Percentiles rank a stretch among this genome's conserved stretches.
Conservation (phyloP, 768 basidiomycete species). For the Megacollybia marginata region DNA sequence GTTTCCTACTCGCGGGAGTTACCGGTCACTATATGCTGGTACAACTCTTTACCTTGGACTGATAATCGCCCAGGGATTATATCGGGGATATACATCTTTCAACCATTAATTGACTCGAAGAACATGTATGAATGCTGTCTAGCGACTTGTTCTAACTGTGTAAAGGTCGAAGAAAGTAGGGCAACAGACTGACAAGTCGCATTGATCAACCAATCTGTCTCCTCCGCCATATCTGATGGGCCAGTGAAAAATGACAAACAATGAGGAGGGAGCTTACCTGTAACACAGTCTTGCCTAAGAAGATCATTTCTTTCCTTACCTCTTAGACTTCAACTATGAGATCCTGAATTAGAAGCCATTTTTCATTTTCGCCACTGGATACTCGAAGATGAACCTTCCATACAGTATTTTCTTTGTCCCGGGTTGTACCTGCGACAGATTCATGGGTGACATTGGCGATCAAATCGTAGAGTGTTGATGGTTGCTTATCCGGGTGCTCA, state of each 20-base stretch:
- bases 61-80: constrained; percentile 34
- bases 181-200: too few relatives aligned
- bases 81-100: constrained; percentile 64
- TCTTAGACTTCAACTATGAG: constrained; percentile 95
- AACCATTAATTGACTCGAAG: constrained; percentile 29
- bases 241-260: neutral
- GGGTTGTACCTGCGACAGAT: constrained; percentile 91
- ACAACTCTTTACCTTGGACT: too few relatives aligned
- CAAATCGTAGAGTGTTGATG: constrained; percentile 81
- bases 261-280: constrained; percentile 50
- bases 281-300: constrained; percentile 91
- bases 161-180: too few relatives aligned
- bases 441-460: constrained; percentile 94
- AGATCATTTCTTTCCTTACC: constrained; percentile 96
- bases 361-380: constrained; percentile 73
- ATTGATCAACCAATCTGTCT: constrained; percentile 14
- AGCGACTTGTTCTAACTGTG: too few relatives aligned
- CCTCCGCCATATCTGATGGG: constrained; percentile 56
- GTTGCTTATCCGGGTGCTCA: constrained; percentile 54
- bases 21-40: too few relatives aligned
- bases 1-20: too few relatives aligned
- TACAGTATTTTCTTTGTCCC: constrained; percentile 83
- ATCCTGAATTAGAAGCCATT: constrained; percentile 96
- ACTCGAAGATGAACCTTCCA: constrained; percentile 89
- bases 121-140: constrained; percentile 6